Base-by-base conservation (phyloP, 2,329 filamentous ascomycete genomes). In the Alternaria atra region DNA sequence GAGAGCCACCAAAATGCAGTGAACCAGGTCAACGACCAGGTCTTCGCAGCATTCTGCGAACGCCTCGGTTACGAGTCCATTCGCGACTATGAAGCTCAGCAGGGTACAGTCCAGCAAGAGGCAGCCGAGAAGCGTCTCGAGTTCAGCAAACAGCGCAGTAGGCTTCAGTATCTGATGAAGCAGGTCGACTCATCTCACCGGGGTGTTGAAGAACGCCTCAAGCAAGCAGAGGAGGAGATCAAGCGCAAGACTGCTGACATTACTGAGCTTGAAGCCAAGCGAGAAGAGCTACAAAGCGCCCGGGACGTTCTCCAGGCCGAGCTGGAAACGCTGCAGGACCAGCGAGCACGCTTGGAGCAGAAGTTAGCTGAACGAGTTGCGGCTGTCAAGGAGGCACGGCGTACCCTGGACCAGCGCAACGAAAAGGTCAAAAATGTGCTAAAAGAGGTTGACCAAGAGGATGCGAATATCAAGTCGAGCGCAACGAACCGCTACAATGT, bases 61-160 rank as follows among this genome's bases (percentile, higher is more conserved):
- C 88, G 91, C 56, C 87, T 97, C 20, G 93, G 94, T 0, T 98
- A 97, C 77, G 85, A 87, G 59, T 90, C 96, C 72, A 96, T 99
- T 66, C 91, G 94, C 60, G 91, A 93, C 59, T 99, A 98, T 73
- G 93, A 98, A 76, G 91, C 91, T 27, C 94, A 96, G 68, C 95
- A 98, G 80, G 94, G 95, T 50, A 93, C 91, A 42, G 83, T 97
- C 50, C 94, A 98, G 78, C 92, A 97, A 77, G 93, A 98, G 76
- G 91, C 92, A 44, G 90, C 90, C 0, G 90, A 95, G 79, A 94
- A 94, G 82, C 92, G 92, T 64, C 89, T 91, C 54, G 90, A 94
- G 67, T 98, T 97, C 71, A 91, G 90, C 57, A 89, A 91, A 4
- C 95, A 99, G 76, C 86, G 85, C 68, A 88, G 84, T 61, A 84